These are phyloP conservation scores for Paramecium biaurelia DNA, from an alignment of 73 alveolate species.

Conservation along the genomic window DNA sequence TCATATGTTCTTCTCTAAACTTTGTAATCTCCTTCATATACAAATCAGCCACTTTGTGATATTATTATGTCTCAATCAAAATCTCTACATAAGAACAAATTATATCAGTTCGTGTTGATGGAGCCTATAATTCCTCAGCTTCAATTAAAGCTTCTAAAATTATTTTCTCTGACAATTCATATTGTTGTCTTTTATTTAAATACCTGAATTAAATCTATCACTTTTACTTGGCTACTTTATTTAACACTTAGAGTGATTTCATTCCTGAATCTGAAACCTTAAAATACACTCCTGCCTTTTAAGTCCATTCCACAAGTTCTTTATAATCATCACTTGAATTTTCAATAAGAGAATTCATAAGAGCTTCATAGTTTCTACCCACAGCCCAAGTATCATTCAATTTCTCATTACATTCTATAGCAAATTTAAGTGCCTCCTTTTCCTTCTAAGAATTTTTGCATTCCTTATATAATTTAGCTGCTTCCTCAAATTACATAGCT, in stretches of 20 bases:
- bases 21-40: neutral
- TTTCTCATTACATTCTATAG: conserved; percentile 1
- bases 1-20: neutral
- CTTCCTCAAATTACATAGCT: conserved; percentile 34
- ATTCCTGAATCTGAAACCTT: conserved; percentile 31
- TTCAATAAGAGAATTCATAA: neutral
- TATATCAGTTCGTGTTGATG: neutral
- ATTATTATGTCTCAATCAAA: neutral
- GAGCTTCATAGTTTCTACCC: conserved; percentile 48
- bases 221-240: conserved; percentile 7
- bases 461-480: conserved; percentile 26
- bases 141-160: neutral
- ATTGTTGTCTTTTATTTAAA: neutral
- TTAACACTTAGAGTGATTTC: neutral
- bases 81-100: neutral
- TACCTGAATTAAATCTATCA: neutral
- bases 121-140: conserved; percentile 11
- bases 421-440: neutral
- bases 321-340: neutral
- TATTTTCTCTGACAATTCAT: neutral
- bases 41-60: neutral
- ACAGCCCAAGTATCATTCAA: conserved; percentile 53
- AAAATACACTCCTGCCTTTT: neutral
- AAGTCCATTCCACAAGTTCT: conserved; percentile 16
- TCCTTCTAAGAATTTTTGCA: neutral